Percentiles rank a stretch among this genome's conserved stretches.
phyloP scores from a whole-genome alignment of 306 rosid genomes.

The Pterocarpus santalinus region DNA sequence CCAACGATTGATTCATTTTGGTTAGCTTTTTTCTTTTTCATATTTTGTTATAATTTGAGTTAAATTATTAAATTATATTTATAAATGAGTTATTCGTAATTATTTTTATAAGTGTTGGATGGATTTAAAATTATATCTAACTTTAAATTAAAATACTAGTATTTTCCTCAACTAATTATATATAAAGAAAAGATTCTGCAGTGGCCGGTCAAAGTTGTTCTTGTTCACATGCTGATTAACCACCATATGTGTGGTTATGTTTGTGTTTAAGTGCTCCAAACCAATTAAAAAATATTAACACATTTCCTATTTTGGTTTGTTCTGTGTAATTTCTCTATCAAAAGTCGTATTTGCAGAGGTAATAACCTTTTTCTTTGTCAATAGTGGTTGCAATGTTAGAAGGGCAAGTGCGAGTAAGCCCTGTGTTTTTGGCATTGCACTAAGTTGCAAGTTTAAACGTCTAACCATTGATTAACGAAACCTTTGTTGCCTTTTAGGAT shows the following conservation, averaged over 20 bases:
- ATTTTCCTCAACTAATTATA: background rate
- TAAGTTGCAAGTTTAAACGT: conserved; percentile 54
- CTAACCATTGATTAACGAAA: conserved; percentile 36
- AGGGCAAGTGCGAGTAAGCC: conserved; percentile 42
- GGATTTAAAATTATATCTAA: background rate
- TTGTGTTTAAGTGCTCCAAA: conserved; percentile 6
- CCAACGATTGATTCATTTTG: too few relatives aligned
- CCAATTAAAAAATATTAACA: conserved; percentile 29
- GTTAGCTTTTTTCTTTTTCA: too few relatives aligned
- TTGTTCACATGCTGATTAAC: conserved; percentile 26
- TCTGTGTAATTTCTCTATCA: conserved; percentile 41
- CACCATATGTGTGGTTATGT: conserved; percentile 3
- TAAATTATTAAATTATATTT: too few relatives aligned
- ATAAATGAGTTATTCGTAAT: too few relatives aligned
- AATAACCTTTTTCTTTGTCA: conserved; percentile 42
- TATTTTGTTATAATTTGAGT: too few relatives aligned
- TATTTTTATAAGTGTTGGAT: too few relatives aligned
- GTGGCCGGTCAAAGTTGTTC: conserved; percentile 36
- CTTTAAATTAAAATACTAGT: too few relatives aligned
- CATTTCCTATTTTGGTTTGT: conserved; percentile 39
- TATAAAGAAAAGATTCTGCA: background rate
- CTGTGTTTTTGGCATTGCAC: conserved; percentile 48
- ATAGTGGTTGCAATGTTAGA: conserved; percentile 52
- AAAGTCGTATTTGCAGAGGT: conserved; percentile 43
- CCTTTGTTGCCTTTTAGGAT: conserved; percentile 42